These are phyloP conservation scores for Botrytis medusae DNA, from an alignment of 2,329 filamentous ascomycete species.

Conservation along the genomic window DNA sequence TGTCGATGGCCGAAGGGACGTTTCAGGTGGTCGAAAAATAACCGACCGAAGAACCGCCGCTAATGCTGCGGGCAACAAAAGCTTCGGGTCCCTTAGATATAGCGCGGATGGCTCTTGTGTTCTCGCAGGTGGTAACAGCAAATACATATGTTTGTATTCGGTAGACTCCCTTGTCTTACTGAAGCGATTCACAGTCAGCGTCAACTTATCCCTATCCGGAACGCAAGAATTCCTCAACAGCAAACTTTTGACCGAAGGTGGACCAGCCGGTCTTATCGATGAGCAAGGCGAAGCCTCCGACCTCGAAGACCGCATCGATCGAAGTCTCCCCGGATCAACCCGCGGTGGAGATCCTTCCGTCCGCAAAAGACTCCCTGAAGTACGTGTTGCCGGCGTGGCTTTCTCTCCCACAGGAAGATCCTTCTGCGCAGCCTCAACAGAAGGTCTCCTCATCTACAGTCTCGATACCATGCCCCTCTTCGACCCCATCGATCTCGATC, in stretches of 20 bases:
- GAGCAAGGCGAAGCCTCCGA: conserved; percentile 86
- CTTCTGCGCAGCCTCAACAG: conserved; percentile 93
- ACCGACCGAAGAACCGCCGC: conserved; percentile 88
- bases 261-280: conserved; percentile 80
- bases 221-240: conserved; percentile 98
- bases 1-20: conserved; percentile 86
- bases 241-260: conserved; percentile 85
- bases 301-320: conserved; percentile 78
- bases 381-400: conserved; percentile 78
- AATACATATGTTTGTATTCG: conserved; percentile 98
- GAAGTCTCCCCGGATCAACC: conserved; percentile 78
- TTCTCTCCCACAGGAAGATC: conserved; percentile 87
- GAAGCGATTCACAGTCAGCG: conserved; percentile 92
- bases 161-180: conserved; percentile 85
- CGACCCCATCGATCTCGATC: conserved; percentile 93
- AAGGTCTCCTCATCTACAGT: conserved; percentile 91
- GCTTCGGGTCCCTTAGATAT: conserved; percentile 84
- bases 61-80: conserved; percentile 86
- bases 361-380: conserved; percentile 74
- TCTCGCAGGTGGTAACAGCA: conserved; percentile 91
- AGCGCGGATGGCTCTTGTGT: conserved; percentile 90
- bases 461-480: conserved; percentile 82
- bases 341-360: conserved; percentile 79
- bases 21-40: conserved; percentile 86
- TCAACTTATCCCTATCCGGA: conserved; percentile 92